phyloP scores from a whole-genome alignment of 768 basidiomycete genomes.

The Tricholoma bakamatsutake region DNA sequence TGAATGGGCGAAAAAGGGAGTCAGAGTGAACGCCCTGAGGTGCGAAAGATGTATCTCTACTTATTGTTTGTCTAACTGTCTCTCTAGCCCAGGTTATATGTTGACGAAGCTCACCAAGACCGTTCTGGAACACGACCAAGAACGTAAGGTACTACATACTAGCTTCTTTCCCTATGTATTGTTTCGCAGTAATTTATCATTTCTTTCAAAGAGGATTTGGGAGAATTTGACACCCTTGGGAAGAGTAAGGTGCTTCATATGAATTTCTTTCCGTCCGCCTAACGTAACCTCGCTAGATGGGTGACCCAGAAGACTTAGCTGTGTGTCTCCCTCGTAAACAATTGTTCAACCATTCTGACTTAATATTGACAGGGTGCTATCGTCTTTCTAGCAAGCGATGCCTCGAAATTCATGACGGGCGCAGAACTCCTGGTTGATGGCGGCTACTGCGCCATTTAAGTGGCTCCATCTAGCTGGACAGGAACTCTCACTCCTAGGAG shows the following conservation, averaged over 20 bases:
- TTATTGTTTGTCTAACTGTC: background rate
- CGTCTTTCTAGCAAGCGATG: conserved; percentile 87
- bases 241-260: conserved; percentile 42
- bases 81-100: conserved; percentile 85
- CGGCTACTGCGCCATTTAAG: conserved; percentile 71
- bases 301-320: conserved; percentile 87
- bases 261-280: conserved; percentile 4
- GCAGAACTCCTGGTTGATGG: conserved; percentile 84
- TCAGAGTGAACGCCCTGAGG: conserved; percentile 83
- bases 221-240: conserved; percentile 83
- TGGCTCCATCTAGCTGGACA: background rate
- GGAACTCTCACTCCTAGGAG: background rate
- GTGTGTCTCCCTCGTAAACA: conserved; percentile 31
- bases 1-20: conserved; percentile 90
- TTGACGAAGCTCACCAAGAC: conserved; percentile 83
- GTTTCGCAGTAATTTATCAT: conserved; percentile 3
- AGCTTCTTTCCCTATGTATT: background rate
- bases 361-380: conserved; percentile 60
- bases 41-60: conserved; percentile 19
- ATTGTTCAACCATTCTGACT: conserved; percentile 2
- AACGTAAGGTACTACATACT: conserved; percentile 54
- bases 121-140: conserved; percentile 68
- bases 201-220: conserved; percentile 64
- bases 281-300: conserved; percentile 49
- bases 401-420: conserved; percentile 87